Conservation (phyloP, 2,329 filamentous ascomycete genomes). For the Berkeleyomyces basicola region DNA sequence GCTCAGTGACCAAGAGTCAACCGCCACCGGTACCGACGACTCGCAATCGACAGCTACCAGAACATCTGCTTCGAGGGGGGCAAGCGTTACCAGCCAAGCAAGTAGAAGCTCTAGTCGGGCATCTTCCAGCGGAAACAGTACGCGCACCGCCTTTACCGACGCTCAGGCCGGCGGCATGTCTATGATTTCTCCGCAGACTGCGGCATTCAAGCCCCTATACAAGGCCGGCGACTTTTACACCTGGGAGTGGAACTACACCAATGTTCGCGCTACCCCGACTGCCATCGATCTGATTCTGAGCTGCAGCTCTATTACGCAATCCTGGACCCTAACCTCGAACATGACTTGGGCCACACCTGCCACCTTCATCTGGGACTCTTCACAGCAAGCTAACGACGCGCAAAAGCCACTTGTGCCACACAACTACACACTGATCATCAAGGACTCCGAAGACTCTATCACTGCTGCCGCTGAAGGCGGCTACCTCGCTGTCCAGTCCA, state of each 20-base stretch:
- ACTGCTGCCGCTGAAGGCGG: conserved; percentile 36
- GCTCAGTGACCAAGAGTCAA: conserved; percentile 3
- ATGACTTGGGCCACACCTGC: conserved; percentile 39
- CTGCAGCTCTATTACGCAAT: conserved; percentile 33
- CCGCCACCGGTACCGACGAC: conserved; percentile 20
- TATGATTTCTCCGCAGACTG: conserved; percentile 35
- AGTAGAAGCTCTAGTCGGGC: conserved; percentile 16
- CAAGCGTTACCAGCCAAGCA: conserved; percentile 17
- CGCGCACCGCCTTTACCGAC: conserved; percentile 28
- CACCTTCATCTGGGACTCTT: conserved; percentile 42
- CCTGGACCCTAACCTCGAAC: conserved; percentile 47
- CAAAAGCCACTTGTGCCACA: conserved; percentile 33
- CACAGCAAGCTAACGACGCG: conserved; percentile 28
- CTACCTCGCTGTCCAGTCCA: conserved; percentile 33
- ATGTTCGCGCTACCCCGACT: conserved; percentile 38
- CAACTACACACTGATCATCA: conserved; percentile 44
- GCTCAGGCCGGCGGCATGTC: conserved; percentile 28
- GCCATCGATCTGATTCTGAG: conserved; percentile 43
- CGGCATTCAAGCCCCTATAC: conserved; percentile 32
- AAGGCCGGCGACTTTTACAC: conserved; percentile 44
- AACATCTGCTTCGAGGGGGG: conserved; percentile 18
- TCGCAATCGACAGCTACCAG: conserved; percentile 25
- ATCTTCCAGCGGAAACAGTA: conserved; percentile 14
- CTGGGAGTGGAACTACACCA: conserved; percentile 50
- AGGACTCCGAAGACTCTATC: conserved; percentile 37